Evolutionary conservation across 176 grass and related monocot genomes (phyloP), one percentile per base, ranked within the genome.

Genomic region (Oryza punctata): DNA sequence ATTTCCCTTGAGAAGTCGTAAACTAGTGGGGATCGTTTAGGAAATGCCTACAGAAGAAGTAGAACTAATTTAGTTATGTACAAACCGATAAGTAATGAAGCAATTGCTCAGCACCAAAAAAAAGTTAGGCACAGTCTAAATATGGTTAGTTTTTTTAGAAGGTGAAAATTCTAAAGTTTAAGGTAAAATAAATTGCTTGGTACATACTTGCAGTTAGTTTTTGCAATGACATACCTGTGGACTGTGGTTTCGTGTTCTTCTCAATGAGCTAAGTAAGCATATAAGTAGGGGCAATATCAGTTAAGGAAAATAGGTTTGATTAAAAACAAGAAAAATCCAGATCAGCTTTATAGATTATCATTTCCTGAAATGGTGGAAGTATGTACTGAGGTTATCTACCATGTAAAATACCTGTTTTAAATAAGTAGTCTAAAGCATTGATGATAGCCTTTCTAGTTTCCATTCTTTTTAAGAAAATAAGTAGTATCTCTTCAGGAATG

Each of bases 1-100:
- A 96, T 91, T 72, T 49, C 86, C 49, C 79, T 89, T 65, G 90
- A 91, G 9, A 93, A 59, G 9, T 93, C 76, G 2, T 67, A 6
- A 7, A 91, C 72, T 37, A 92, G 43, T 11, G 79, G 64, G 18
- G 83, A 86, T 19, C 79, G 2, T 73, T 89, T 92, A 0, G 30
- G 70, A 33, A 92, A 83, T 35, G 75, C 87, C 90, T 92, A 27
- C 12, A 2, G 18, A 12, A 23, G 7, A 29, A 81, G 63, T 69
- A 33, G 12, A 72, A 64, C 13, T 61, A 5, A 63, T 46, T 70
- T 14, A 50, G 30, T 28, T 69, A 35, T 69, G 33, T 38, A 69
- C 13, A 46, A 72, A 71, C 65, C 21, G 29, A 43, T 18, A 33
- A 60, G 25, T 29, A 41, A 63, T 46, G 19, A 21, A 60, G 21